Base-by-base conservation (phyloP, 331 rosid genomes). In the Pyracantha coccinea region DNA sequence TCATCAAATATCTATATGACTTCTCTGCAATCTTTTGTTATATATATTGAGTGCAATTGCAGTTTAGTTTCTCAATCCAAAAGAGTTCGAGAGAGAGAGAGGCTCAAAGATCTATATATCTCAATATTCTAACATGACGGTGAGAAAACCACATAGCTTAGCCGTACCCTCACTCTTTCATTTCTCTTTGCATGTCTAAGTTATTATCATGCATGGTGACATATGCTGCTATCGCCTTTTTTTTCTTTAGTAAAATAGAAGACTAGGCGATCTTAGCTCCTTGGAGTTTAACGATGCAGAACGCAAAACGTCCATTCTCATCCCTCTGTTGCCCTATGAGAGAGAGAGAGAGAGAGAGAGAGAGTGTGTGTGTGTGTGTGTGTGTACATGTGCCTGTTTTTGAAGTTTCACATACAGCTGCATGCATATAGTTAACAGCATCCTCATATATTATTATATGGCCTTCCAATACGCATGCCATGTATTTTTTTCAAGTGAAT, bases 71-170 rank as follows among this genome's bases (percentile, higher is more conserved):
- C 74, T 33, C 23, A 27, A 20, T 50, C 38, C 74, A 55, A 55
- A 41, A 8, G n/a, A 28, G 50, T 57, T 57, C 14, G 47, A 11
- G 15, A 41, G 69, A 13, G 16, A 50, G 55, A 21, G 66, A 66
- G 79, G 74, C 60, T 68, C 21, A 21, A 10, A 75, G 73, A 17
- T 25, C 25, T 20, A 65, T 62, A 5, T 67, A 64, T 78, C 50
- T 69, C 15, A 41, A 41, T 10, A 20, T 44, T 28, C 75, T 28
- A 74, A 52, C 24, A 80, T 84, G 87, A 74, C 87, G 87, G 85
- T 60, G 35, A 60, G 66, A 25, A 25, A 60, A 41, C 47, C 44
- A 41, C 66, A 60, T 58, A 58, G 47, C 47, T 21, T 23, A 8
- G 20, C 29, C 25, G 3, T 10, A 50, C 6, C 16, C 63, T 58